phyloP scores from a whole-genome alignment of 352 stramenopile species.

The Phytophthora syringae region DNA sequence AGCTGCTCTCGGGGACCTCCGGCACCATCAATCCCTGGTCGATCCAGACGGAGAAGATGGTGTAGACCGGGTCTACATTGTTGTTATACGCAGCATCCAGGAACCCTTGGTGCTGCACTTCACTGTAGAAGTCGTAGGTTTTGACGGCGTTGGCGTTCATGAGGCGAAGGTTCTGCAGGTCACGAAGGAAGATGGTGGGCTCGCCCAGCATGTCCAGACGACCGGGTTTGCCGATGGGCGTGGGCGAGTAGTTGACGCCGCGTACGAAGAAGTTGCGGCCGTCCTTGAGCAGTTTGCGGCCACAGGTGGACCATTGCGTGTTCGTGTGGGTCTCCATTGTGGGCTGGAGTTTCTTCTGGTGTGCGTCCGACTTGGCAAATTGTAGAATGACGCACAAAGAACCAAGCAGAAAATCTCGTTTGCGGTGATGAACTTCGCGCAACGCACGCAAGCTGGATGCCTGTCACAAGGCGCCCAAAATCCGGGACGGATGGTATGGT shows the following conservation, averaged over 20 bases:
- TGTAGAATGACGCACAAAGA: constrained; percentile 20
- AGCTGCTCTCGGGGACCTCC: constrained; percentile 26
- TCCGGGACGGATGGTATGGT: constrained; percentile 3
- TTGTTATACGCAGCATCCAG: constrained; percentile 72
- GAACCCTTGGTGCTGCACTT: constrained; percentile 55
- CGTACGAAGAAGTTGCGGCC: constrained; percentile 69
- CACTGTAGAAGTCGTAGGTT: constrained; percentile 70
- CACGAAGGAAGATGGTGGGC: constrained; percentile 59
- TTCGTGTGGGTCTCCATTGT: constrained; percentile 34
- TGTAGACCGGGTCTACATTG: constrained; percentile 62
- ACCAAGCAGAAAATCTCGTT: constrained; percentile 16
- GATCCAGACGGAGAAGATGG: constrained; percentile 81
- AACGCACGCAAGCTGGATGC: constrained; percentile 1
- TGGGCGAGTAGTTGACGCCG: constrained; percentile 77
- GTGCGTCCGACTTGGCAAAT: constrained; percentile 13
- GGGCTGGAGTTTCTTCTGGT: neutral
- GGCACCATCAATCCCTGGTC: constrained; percentile 62
- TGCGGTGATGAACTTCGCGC: neutral
- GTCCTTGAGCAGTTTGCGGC: constrained; percentile 68
- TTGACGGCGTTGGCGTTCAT: constrained; percentile 82
- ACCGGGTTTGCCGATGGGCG: constrained; percentile 59
- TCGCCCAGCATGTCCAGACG: constrained; percentile 66
- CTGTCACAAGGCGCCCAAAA: constrained; percentile 7
- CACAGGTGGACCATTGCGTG: constrained; percentile 67
- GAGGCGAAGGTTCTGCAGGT: constrained; percentile 69